Percentiles rank a stretch among this genome's conserved stretches.
Conservation (phyloP, 176 grass and related monocot genomes). For the Lolium rigidum region DNA sequence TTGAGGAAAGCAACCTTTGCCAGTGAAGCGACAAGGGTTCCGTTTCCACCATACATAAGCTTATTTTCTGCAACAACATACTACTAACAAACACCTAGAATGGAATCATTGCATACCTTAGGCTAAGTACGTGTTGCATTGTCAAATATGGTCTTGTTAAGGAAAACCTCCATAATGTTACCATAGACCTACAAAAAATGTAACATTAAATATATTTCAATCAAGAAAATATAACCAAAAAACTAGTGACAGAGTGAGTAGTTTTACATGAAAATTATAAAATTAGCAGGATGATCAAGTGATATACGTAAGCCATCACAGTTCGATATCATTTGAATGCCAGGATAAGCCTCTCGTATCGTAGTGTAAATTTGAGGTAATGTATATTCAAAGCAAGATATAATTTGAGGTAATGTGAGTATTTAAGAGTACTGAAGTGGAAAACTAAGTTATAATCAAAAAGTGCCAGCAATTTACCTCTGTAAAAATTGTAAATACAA, state of each 20-base stretch:
- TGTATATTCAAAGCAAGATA: slow-evolving; percentile 42
- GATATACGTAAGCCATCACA: slow-evolving; percentile 53
- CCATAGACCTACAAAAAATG: neutral
- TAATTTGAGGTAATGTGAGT: neutral
- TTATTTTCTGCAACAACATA: slow-evolving; percentile 52
- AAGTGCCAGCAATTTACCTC: slow-evolving; percentile 36
- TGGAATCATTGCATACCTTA: slow-evolving; percentile 58
- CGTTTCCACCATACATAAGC: slow-evolving; percentile 58
- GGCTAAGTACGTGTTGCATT: slow-evolving; percentile 52
- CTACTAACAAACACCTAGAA: slow-evolving; percentile 79
- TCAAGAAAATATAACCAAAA: neutral
- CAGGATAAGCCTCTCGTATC: slow-evolving; percentile 63
- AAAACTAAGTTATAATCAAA: neutral
- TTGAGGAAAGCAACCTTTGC: slow-evolving; percentile 82
- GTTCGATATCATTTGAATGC: slow-evolving; percentile 80
- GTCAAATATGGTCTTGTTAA: slow-evolving; percentile 40
- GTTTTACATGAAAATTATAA: slow-evolving; percentile 72
- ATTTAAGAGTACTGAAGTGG: neutral
- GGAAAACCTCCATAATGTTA: neutral
- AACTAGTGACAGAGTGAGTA: neutral
- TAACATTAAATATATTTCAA: neutral
- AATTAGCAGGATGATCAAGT: slow-evolving; percentile 77
- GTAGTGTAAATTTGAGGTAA: slow-evolving; percentile 72
- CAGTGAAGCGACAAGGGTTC: slow-evolving; percentile 76
- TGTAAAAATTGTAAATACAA: slow-evolving; percentile 55